phyloP scores from a whole-genome alignment of 2,329 filamentous ascomycete species.

The Neonectria sp. region DNA sequence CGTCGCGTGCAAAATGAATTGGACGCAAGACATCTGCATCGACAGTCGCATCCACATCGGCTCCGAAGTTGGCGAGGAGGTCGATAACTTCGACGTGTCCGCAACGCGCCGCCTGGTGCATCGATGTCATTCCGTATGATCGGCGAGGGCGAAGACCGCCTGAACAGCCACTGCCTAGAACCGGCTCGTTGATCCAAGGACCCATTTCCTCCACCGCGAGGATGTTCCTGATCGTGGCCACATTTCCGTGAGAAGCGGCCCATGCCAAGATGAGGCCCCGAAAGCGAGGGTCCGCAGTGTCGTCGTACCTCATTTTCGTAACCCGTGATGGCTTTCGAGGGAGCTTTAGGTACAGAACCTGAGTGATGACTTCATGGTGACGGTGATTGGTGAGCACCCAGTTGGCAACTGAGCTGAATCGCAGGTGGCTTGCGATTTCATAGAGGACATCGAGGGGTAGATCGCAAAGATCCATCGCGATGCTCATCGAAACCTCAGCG shows the following conservation, averaged over 20 bases:
- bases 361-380: neutral
- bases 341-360: neutral
- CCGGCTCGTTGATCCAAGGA: constrained; percentile 21
- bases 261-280: constrained; percentile 16
- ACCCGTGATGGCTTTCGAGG: neutral
- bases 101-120: constrained; percentile 25
- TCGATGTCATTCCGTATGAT: constrained; percentile 19
- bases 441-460: constrained; percentile 22
- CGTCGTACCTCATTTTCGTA: neutral
- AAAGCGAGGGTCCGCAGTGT: constrained; percentile 11
- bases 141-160: neutral
- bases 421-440: constrained; percentile 19
- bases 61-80: constrained; percentile 18
- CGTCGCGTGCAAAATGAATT: constrained; percentile 23
- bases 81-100: constrained; percentile 18
- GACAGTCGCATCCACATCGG: constrained; percentile 4
- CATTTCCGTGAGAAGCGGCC: constrained; percentile 20
- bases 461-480: constrained; percentile 13
- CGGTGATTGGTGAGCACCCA: constrained; percentile 11
- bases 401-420: constrained; percentile 15
- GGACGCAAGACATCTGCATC: constrained; percentile 10
- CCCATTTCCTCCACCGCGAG: constrained; percentile 1
- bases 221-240: constrained; percentile 3
- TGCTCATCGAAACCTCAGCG: neutral
- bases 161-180: constrained; percentile 14